Evolutionary conservation across 1,284 basidiomycete species (phyloP).

Genomic region (Somion occarium): DNA sequence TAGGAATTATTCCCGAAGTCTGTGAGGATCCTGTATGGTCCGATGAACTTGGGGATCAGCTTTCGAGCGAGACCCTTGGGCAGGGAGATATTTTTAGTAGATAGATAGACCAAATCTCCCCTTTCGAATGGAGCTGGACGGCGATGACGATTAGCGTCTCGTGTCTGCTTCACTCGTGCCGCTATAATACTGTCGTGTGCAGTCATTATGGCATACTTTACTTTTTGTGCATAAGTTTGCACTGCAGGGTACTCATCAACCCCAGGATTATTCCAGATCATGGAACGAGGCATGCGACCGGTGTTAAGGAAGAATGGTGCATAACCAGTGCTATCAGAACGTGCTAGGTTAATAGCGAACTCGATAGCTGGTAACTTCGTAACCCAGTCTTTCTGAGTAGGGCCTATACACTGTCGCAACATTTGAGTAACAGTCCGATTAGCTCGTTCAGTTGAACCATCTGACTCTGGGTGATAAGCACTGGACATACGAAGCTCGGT

Average conservation of each 20-base stretch:
- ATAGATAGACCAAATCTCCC: slow-evolving; percentile 30
- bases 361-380: slow-evolving; percentile 31
- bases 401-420: slow-evolving; percentile 28
- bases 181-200: slow-evolving; percentile 26
- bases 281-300: slow-evolving; percentile 26
- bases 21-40: slow-evolving; percentile 24
- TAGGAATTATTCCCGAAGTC: slow-evolving; percentile 27
- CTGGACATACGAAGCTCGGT: slow-evolving; percentile 23
- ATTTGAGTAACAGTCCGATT: slow-evolving; percentile 36
- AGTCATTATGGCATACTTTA: slow-evolving; percentile 9
- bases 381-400: slow-evolving; percentile 35
- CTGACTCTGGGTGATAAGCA: slow-evolving; percentile 39
- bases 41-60: slow-evolving; percentile 31
- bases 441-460: slow-evolving; percentile 35
- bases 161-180: slow-evolving; percentile 24
- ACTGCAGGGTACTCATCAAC: slow-evolving; percentile 20
- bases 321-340: slow-evolving; percentile 30
- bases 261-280: slow-evolving; percentile 26
- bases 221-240: slow-evolving; percentile 14
- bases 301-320: slow-evolving; percentile 31
- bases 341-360: slow-evolving; percentile 28
- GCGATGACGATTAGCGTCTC: slow-evolving; percentile 17
- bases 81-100: slow-evolving; percentile 30
- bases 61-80: slow-evolving; percentile 27
- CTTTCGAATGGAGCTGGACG: slow-evolving; percentile 9